phyloP scores from a whole-genome alignment of 1,139 yeast genomes.

The Sugiyamaella grinbergsii region DNA sequence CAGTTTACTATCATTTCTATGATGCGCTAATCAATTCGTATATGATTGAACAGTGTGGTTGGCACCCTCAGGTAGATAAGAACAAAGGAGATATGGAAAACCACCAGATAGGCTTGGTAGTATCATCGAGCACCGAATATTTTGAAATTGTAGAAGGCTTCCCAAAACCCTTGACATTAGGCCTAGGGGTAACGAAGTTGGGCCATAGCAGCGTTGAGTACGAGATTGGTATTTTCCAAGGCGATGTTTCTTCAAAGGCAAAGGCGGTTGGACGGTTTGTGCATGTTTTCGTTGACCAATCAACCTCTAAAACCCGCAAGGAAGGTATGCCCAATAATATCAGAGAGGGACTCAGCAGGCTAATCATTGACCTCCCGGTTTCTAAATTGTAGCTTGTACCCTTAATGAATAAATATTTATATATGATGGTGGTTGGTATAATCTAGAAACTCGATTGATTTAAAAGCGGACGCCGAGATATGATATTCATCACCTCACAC shows the following conservation, averaged over 20 bases:
- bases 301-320: conserved; percentile 33
- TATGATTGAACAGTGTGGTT: conserved; percentile 36
- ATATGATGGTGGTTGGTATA: too few species aligned
- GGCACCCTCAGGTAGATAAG: conserved; percentile 28
- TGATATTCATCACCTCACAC: too few species aligned
- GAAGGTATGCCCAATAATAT: conserved; percentile 31
- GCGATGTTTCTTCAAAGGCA: conserved; percentile 26
- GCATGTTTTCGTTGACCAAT: conserved; percentile 39
- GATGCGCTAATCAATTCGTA: conserved; percentile 38
- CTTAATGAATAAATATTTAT: too few species aligned
- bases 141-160: conserved; percentile 37
- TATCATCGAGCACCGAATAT: conserved; percentile 38
- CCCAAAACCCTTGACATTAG: conserved; percentile 37
- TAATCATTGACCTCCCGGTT: conserved; percentile 19
- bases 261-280: conserved; percentile 39
- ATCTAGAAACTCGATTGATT: too few species aligned
- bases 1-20: conserved; percentile 38
- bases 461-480: too few species aligned
- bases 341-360: conserved; percentile 28
- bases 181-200: conserved; percentile 36
- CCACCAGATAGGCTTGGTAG: conserved; percentile 37
- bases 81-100: conserved; percentile 16
- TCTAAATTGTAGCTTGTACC: conserved; percentile 6
- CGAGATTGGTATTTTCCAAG: conserved; percentile 40
- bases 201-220: conserved; percentile 39